phyloP scores from a whole-genome alignment of 225 moss, liverwort and hornwort genomes.

The Sphagnum contortum region DNA sequence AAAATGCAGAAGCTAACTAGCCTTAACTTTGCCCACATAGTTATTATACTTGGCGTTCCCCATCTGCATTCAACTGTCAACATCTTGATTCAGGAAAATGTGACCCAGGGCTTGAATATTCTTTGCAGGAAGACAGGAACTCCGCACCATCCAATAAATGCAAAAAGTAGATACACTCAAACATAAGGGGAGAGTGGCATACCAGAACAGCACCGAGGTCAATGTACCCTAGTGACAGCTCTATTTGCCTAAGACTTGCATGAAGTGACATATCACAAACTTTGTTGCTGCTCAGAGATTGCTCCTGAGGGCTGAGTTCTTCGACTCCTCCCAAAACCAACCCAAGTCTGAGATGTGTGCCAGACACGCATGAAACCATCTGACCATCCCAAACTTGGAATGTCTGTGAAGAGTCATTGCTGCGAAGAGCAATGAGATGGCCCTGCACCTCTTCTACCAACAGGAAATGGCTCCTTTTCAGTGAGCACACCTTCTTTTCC shows the following conservation, averaged over 20 bases:
- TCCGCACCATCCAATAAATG: no score
- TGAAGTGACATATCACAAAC: not conserved
- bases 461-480: not conserved
- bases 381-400: conserved; percentile 4
- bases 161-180: no score
- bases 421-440: conserved; percentile 4
- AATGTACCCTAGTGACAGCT: conserved; percentile 7
- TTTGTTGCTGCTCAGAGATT: not conserved
- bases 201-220: not conserved
- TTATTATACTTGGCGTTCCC: no score
- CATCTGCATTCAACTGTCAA: no score
- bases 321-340: not conserved
- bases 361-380: not conserved
- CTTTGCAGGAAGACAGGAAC: no score
- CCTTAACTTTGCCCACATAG: no score
- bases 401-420: not conserved
- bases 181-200: no score
- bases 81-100: no score
- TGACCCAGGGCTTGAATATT: no score
- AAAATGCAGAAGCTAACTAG: no score
- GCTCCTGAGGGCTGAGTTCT: not conserved
- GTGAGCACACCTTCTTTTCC: not conserved
- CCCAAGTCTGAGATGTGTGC: not conserved
- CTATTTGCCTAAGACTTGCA: conserved; percentile 5
- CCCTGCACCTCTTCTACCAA: not conserved